Evolutionary conservation across 345 rosid genomes (phyloP), one percentile per base, ranked within the genome.

Genomic region (Heritiera littoralis): DNA sequence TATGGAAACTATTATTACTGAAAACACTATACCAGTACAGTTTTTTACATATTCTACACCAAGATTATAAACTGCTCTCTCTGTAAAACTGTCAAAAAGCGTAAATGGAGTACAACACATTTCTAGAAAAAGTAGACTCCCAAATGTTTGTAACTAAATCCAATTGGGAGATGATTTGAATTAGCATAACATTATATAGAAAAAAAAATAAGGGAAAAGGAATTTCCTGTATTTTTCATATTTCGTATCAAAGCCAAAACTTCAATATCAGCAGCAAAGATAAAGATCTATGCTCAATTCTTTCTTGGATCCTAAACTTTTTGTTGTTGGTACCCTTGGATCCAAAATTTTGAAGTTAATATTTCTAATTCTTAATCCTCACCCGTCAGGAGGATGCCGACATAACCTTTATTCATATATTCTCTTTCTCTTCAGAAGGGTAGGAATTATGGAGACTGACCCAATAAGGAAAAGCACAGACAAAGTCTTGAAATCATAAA

Each of bases 401-500:
- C 45, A 65, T 2, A 45, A 79, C 49, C 76, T 81, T 46, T 88
- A 93, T 82, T 92, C 93, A 6, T 87, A 88, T 38, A 88, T 88
- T 79, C 87, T 90, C 88, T 93, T 93, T 83, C 92, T 85, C 85
- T 89, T 93, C 81, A 90, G 77, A 71, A 93, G 87, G 28, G 97
- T 90, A 38, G 97, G 98, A 61, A 90, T 61, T 64, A 93, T 88
- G 61, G 89, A 85, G 83, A 92, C 61, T 18, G 89, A 82, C 7
- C 98, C 97, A 2, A 92, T 92, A 18, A 92, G 91, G 86, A 93
- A 93, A 63, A 93, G 94, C 83, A 92, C 88, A 1, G 86, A 83
- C 83, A 90, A 67, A 7, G 98, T 93, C 84, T 89, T 93, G 78
- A 88, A 92, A 88, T 93, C 97, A 35, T 93, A 93, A 7, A 93